phyloP scores from a whole-genome alignment of 495 filamentous ascomycete genomes.

The Aspergillus carlsbadensis region DNA sequence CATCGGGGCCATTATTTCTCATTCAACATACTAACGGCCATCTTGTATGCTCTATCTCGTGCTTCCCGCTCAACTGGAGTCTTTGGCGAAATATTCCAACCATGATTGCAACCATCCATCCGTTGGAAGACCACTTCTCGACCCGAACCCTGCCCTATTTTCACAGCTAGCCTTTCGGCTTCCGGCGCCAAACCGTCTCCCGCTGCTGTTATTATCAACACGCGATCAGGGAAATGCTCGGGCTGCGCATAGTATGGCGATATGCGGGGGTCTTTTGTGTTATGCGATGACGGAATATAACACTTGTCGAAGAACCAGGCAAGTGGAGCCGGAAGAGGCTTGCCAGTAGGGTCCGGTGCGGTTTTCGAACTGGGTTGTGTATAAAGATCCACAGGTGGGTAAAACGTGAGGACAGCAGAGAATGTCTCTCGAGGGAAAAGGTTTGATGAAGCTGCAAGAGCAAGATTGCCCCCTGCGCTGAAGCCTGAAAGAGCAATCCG shows the following conservation, averaged over 20 bases:
- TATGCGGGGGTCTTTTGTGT: conserved; percentile 44
- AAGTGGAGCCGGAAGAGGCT: conserved; percentile 24
- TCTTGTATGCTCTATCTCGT: conserved; percentile 35
- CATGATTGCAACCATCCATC: conserved; percentile 44
- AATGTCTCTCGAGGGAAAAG: conserved; percentile 42
- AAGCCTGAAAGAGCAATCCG: conserved; percentile 45
- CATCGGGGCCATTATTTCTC: not conserved
- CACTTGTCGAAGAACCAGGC: conserved; percentile 32
- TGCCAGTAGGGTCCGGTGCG: conserved; percentile 24
- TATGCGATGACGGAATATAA: conserved; percentile 31
- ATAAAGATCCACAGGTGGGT: conserved; percentile 39
- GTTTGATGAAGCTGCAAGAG: conserved; percentile 34
- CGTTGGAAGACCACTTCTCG: conserved; percentile 38
- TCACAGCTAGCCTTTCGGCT: conserved; percentile 39
- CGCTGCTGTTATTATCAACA: conserved; percentile 45
- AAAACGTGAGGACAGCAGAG: conserved; percentile 39
- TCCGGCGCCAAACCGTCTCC: conserved; percentile 42
- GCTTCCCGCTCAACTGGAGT: conserved; percentile 30
- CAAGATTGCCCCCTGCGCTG: conserved; percentile 46
- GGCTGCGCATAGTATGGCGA: conserved; percentile 42
- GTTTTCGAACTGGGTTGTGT: conserved; percentile 21
- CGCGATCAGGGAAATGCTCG: conserved; percentile 36
- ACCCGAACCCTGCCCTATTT: conserved; percentile 26
- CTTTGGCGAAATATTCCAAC: conserved; percentile 34
- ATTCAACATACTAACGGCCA: conserved; percentile 34